These are phyloP conservation scores for Ampelomyces quisqualis DNA, from an alignment of 2,329 filamentous ascomycete genomes.

Conservation along the genomic window DNA sequence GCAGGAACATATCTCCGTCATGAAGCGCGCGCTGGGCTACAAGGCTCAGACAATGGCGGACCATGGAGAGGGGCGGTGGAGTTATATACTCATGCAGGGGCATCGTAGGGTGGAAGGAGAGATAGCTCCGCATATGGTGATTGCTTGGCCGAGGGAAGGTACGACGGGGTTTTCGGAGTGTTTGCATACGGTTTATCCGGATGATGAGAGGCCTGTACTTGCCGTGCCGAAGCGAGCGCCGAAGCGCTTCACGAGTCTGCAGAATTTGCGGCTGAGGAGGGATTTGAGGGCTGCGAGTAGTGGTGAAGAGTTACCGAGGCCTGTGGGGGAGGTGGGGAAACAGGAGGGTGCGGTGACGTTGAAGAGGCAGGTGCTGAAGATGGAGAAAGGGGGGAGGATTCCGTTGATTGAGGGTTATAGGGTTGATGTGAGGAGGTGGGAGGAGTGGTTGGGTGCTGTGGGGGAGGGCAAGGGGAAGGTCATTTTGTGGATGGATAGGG, in stretches of 20 bases:
- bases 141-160: slow-evolving; percentile 15
- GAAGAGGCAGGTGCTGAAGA: slow-evolving; percentile 16
- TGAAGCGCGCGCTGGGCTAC: slow-evolving; percentile 5
- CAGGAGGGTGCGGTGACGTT: slow-evolving; percentile 9
- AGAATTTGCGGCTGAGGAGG: slow-evolving; percentile 10
- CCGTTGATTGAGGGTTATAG: slow-evolving; percentile 27
- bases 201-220: not conserved
- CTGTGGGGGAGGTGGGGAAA: not conserved
- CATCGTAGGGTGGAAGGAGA: too few relatives aligned
- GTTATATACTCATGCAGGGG: slow-evolving; percentile 9
- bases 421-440: slow-evolving; percentile 19
- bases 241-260: slow-evolving; percentile 10
- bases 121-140: slow-evolving; percentile 12
- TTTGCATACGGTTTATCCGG: slow-evolving; percentile 12
- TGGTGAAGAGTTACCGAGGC: slow-evolving; percentile 4
- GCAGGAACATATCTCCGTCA: too few relatives aligned
- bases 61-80: slow-evolving; percentile 19
- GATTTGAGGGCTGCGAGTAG: slow-evolving; percentile 8
- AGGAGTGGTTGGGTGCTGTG: slow-evolving; percentile 22
- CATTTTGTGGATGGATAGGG: slow-evolving; percentile 35
- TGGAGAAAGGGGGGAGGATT: slow-evolving; percentile 19
- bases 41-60: slow-evolving; percentile 4
- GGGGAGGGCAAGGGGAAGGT: slow-evolving; percentile 26
- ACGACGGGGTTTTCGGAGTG: slow-evolving; percentile 11
- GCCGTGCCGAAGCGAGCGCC: slow-evolving; percentile 1